A percentile compares a stretch with the other conserved stretches of the same genome.
Conservation (phyloP, 2,329 filamentous ascomycete species). For the Pseudogymnoascus verrucosus region DNA sequence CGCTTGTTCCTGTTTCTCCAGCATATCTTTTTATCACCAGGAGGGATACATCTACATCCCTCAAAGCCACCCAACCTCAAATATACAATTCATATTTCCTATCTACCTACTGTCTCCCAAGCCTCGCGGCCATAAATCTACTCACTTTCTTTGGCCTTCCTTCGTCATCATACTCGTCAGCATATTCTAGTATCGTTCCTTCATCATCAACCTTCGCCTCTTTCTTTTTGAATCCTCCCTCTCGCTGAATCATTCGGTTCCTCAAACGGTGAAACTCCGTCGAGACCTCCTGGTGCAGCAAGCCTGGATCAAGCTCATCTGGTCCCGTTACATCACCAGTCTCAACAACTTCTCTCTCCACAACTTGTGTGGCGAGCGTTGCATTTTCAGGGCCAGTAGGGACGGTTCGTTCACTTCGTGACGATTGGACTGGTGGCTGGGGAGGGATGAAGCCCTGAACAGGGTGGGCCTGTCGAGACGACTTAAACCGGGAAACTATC, state of each 20-base stretch:
- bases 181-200: slow-evolving; percentile 1
- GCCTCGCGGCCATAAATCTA: slow-evolving; percentile 64
- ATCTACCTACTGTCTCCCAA: slow-evolving; percentile 42
- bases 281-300: slow-evolving; percentile 70
- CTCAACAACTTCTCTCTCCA: slow-evolving; percentile 42
- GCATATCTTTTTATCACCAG: too few relatives aligned
- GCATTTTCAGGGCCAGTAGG: slow-evolving; percentile 33
- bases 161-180: slow-evolving; percentile 39
- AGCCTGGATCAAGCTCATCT: slow-evolving; percentile 62
- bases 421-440: slow-evolving; percentile 17
- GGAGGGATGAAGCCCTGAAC: slow-evolving; percentile 18
- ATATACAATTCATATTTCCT: slow-evolving; percentile 16
- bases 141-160: slow-evolving; percentile 57
- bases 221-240: slow-evolving; percentile 73
- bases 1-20: slow-evolving; percentile 1
- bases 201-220: not conserved
- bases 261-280: slow-evolving; percentile 76
- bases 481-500: slow-evolving; percentile 38
- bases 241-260: slow-evolving; percentile 72
- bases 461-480: slow-evolving; percentile 22
- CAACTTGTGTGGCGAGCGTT: slow-evolving; percentile 50
- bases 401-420: slow-evolving; percentile 15
- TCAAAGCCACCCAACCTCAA: not conserved
- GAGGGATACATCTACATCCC: not conserved
- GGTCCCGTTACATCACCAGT: slow-evolving; percentile 35